phyloP scores from a whole-genome alignment of 495 filamentous ascomycete genomes.

The Hapsidospora chrysogenum region DNA sequence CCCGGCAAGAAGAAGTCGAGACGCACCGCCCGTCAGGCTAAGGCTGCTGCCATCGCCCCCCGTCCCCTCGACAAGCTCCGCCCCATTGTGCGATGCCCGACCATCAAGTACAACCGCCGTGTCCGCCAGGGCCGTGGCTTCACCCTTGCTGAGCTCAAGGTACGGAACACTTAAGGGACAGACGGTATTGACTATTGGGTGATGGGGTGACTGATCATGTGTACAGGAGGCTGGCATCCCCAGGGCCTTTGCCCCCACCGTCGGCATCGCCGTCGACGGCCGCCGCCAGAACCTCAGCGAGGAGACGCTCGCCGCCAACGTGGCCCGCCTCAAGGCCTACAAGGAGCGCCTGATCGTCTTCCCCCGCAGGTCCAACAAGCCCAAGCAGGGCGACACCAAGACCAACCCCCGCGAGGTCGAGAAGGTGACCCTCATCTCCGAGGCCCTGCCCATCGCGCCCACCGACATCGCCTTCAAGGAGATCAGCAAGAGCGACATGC shows the following conservation, averaged over 20 bases:
- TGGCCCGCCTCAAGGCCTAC: conserved; percentile 92
- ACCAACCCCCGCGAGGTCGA: conserved; percentile 71
- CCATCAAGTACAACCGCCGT: conserved; percentile 94
- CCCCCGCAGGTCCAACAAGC: conserved; percentile 83
- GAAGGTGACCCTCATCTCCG: conserved; percentile 40
- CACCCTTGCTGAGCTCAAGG: conserved; percentile 94
- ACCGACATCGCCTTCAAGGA: conserved; percentile 45
- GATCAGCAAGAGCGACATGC: conserved; percentile 66
- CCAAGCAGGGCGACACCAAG: conserved; percentile 78
- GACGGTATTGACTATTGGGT: conserved; percentile 1
- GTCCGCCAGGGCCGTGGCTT: conserved; percentile 94
- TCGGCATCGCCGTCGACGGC: conserved; percentile 92
- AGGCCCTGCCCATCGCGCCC: conserved; percentile 56
- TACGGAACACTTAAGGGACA: conserved; percentile 27
- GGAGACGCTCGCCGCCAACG: conserved; percentile 84
- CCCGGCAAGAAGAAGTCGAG: conserved; percentile 86
- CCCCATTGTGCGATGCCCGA: conserved; percentile 84
- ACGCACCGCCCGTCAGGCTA: conserved; percentile 73
- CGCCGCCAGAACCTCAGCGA: conserved; percentile 93
- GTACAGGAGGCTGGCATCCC: conserved; percentile 86
- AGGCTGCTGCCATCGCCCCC: conserved; percentile 87
- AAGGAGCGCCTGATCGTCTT: conserved; percentile 88
- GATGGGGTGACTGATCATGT: too few relatives aligned
- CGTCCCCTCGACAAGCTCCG: conserved; percentile 94
- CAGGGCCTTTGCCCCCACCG: conserved; percentile 80